Evolutionary conservation across 805 yeast genomes (phyloP), one percentile per base, ranked within the genome.

Genomic region (Brettanomyces naardenensis): DNA sequence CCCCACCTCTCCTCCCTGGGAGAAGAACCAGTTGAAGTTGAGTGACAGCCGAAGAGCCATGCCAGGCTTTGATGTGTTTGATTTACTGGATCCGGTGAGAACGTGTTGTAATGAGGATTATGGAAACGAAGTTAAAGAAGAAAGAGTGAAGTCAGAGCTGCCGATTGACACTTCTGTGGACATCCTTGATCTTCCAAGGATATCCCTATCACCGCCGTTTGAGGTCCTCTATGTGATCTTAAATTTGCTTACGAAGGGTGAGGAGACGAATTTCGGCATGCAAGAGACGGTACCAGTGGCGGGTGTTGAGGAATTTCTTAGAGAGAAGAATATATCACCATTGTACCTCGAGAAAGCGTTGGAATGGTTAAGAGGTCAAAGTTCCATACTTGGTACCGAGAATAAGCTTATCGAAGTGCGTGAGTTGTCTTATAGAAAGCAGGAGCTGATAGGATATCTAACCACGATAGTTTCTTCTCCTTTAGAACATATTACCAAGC

Each of bases 171-270:
- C 4, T 11, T 18, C 37, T 13, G 21, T 79, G 1, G 80, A 77
- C 40, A 49, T 70, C 0, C 60, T 79, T 4, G 90, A 83, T 49
- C 56, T 82, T 3, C 90, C 92, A 0, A 48, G 56, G 3, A 44
- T 73, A n/a, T 57, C 59, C 5, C 48, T 46, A 9, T 51, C 56
- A 15, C 80, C 85, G 0, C 74, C 84, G 1, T 53, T 53, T 5
- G 51, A 43, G 1, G 75, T 72, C 0, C 47, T 81, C 1, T 14
- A 59, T 2, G 54, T 69, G 2, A 48, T 79, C 1, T 54, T 83
- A 3, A 54, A 61, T 31, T 58, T 80, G 2, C 54, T 82, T 28
- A 54, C 69, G 4, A 76, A 75, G 0, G 66, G 65, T 17, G 65
- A 63, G 18, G 68, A 71, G 19, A 67, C 41, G 77, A 82, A 53